Evolutionary conservation across 2,329 filamentous ascomycete genomes (phyloP), one percentile per base, ranked within the genome.

Genomic region (Colletotrichum ledebouriae): DNA sequence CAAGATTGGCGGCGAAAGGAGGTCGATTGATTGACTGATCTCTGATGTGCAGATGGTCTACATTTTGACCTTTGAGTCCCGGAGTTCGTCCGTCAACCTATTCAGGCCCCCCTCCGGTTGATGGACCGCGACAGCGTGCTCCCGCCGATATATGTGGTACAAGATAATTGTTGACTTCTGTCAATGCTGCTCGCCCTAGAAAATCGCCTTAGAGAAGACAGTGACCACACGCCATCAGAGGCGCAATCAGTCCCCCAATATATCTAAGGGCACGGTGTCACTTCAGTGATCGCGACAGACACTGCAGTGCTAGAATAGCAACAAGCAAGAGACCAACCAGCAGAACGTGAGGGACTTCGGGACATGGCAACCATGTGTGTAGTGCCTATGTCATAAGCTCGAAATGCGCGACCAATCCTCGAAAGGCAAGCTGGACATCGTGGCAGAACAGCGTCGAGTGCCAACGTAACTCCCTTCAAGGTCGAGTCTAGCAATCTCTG

Each of bases 401-500:
- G 29, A 29, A 29, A 29, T 29, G 29, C 29, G 29, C 29, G 6
- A 29, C 29, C 29, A 29, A 29, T 29, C 29, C 29, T 29, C 29
- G 6, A 29, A 29, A 29, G 29, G 29, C 29, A 29, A 29, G 29
- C 29, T 9, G 29, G 29, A 29, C 29, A 29, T 29, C 29, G 29
- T 7, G 9, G 29, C 39, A 33, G 29, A 15, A 29, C 57, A 59
- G 65, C 59, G 65, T 64, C 56, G 64, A 53, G 57, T 60, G 44
- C 63, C 47, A 63, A 63, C 53, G 56, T 60, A 72, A 53, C 12
- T 55, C 53, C 47, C 50, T 47, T 33, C 41, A 29, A 39, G 50
- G n/a, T 65, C 12, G 39, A 66, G 50, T 66, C 58, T 39, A 52
- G 60, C 69, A 69, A 70, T 73, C 71, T 70, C 67, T 65, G 56